Percentiles rank a stretch among this genome's conserved stretches.
Conservation (phyloP, 106 monocot genomes). For the Dioscorea zingiberensis region DNA sequence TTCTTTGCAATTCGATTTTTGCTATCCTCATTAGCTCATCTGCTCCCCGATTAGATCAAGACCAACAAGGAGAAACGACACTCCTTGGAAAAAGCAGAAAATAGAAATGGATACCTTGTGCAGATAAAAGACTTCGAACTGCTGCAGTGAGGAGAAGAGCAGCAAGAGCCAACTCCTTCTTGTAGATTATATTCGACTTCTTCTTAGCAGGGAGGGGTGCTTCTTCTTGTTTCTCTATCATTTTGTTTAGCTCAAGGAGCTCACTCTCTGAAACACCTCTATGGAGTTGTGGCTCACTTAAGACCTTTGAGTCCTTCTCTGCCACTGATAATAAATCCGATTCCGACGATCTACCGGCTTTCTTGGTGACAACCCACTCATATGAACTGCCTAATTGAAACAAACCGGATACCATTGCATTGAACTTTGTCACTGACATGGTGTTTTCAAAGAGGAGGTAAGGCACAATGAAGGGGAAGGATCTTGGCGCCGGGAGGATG, state of each 20-base stretch:
- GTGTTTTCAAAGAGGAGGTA: slow-evolving; percentile 68
- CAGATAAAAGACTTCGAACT: slow-evolving; percentile 56
- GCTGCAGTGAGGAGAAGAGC: slow-evolving; percentile 70
- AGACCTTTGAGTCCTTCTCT: slow-evolving; percentile 29
- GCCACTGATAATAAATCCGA: slow-evolving; percentile 30
- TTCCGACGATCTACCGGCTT: slow-evolving; percentile 67
- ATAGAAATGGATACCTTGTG: slow-evolving; percentile 76
- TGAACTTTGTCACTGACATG: slow-evolving; percentile 76
- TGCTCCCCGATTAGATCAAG: slow-evolving; percentile 74
- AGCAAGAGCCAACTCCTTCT: slow-evolving; percentile 66
- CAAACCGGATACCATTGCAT: slow-evolving; percentile 73
- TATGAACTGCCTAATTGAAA: slow-evolving; percentile 61
- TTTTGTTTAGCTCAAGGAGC: slow-evolving; percentile 36
- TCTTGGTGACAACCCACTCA: slow-evolving; percentile 67
- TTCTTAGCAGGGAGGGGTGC: neutral
- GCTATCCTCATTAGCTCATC: slow-evolving; percentile 24
- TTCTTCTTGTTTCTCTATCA: slow-evolving; percentile 23
- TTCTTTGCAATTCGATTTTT: neutral
- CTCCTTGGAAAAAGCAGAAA: slow-evolving; percentile 75
- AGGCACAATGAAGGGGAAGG: slow-evolving; percentile 29
- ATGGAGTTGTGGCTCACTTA: slow-evolving; percentile 29
- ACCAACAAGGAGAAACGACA: slow-evolving; percentile 66
- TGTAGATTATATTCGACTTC: slow-evolving; percentile 68
- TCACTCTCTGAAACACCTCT: slow-evolving; percentile 42
- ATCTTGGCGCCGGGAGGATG: slow-evolving; percentile 25